Conservation (phyloP, 2,329 filamentous ascomycete genomes). For the Fusarium zealandicum region DNA sequence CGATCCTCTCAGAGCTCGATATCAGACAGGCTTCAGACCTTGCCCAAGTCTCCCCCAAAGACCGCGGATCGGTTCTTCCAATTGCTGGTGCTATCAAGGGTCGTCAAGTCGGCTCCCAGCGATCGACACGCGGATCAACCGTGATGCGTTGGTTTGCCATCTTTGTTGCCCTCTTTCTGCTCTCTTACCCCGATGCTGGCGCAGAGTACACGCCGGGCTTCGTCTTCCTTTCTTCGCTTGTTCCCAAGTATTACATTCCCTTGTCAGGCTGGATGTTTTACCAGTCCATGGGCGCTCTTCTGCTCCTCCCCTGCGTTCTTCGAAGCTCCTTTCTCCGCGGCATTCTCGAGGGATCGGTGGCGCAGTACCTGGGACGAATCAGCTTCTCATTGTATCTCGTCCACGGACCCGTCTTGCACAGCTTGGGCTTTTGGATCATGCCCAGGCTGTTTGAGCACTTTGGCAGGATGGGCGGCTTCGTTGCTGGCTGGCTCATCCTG, state of each 20-base stretch:
- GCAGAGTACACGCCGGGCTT: constrained; percentile 51
- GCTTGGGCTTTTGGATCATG: constrained; percentile 66
- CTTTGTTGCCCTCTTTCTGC: constrained; percentile 47
- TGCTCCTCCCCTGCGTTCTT: constrained; percentile 48
- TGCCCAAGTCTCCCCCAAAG: not conserved
- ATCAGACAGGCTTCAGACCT: constrained; percentile 38
- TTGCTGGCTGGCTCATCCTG: constrained; percentile 45
- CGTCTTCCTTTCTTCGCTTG: constrained; percentile 43
- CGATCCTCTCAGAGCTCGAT: constrained; percentile 48
- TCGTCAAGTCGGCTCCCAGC: constrained; percentile 7
- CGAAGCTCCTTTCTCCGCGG: constrained; percentile 42
- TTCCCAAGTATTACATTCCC: constrained; percentile 48
- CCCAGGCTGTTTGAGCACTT: constrained; percentile 50
- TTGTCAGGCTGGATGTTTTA: constrained; percentile 52
- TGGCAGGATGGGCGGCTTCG: constrained; percentile 41
- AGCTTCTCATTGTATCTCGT: constrained; percentile 54
- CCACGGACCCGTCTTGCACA: constrained; percentile 64
- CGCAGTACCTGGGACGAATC: constrained; percentile 50
- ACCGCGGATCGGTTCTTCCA: constrained; percentile 26
- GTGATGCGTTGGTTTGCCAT: constrained; percentile 40
- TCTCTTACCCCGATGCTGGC: constrained; percentile 50
- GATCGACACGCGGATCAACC: constrained; percentile 19
- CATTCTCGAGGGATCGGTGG: constrained; percentile 42
- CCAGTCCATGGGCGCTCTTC: constrained; percentile 48
- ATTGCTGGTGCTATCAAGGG: constrained; percentile 10